Conservation (phyloP, 2,329 filamentous ascomycete genomes). For the Apiospora arundinis region DNA sequence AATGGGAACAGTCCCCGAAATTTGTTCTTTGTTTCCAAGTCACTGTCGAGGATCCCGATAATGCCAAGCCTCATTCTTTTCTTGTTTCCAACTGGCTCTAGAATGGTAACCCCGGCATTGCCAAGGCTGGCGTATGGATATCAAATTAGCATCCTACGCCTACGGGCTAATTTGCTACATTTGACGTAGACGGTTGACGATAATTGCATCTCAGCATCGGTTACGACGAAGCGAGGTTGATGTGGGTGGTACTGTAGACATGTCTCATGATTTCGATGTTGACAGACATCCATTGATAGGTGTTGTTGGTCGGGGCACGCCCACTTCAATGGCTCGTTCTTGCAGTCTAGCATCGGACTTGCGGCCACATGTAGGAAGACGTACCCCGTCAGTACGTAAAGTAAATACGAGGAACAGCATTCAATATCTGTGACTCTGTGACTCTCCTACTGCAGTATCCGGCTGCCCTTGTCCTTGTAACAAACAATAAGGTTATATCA, state of each 20-base stretch:
- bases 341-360: neutral
- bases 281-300: neutral
- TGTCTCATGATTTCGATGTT: neutral
- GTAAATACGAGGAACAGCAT: neutral
- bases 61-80: conserved; percentile 14
- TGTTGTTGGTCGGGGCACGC: neutral
- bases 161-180: neutral
- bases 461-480: neutral
- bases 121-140: conserved; percentile 9
- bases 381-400: neutral
- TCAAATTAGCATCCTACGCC: conserved; percentile 1
- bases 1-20: conserved; percentile 15
- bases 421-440: neutral
- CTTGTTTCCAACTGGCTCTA: conserved; percentile 3
- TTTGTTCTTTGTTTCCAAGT: conserved; percentile 17
- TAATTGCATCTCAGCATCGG: too few species aligned
- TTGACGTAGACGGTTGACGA: too few species aligned
- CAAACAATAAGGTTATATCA: neutral
- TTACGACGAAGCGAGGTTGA: neutral
- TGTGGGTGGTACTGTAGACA: neutral
- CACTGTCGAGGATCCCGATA: conserved; percentile 13
- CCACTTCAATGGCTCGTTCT: neutral
- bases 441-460: neutral
- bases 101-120: neutral
- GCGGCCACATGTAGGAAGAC: neutral